Evolutionary conservation across 257 asterid species (phyloP), one percentile per base, ranked within the genome.

Genomic region (Oldenlandia corymbosa): DNA sequence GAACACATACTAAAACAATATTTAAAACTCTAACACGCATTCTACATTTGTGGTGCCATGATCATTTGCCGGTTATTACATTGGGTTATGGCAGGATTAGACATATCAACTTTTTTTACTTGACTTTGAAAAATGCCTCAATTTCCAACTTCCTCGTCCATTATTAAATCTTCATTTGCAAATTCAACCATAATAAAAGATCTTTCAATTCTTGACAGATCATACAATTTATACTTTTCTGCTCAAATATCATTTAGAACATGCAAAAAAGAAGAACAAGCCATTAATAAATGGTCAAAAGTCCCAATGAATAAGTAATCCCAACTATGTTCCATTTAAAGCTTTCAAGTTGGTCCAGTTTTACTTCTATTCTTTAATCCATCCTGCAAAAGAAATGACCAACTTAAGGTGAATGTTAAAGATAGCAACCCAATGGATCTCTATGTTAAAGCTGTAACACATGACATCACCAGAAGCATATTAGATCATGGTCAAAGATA

Each of bases 371-470:
- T 74, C 79, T 60, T 74, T 74, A n/a, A n/a, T n/a, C n/a, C n/a
- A n/a, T n/a, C 97, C 99, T 93, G 87, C 28, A 69, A 23, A 24
- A 75, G 66, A 30, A 69, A 52, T 54, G 43, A 52, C 45, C 43
- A 69, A 47, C 45, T 12, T 60, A 23, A 57, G 49, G 46, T 64
- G 41, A 53, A 32, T 60, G 49, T 30, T 60, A 46, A 60, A 17
- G 54, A 50, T 67, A 65, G 66, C 68, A 53, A 28, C 21, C 36
- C 11, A 32, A 64, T 30, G 7, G 65, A 26, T 60, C 58, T 69
- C 34, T 45, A 31, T 46, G 5, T 16, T 32, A 62, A 54, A 10
- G 21, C 45, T 21, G 27, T 17, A 32, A 12, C 52, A 48, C 26
- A 50, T 37, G 50, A 43, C 26, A 51, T 20, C 48, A 61, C 47